These are phyloP conservation scores for Cupressus sempervirens DNA, from an alignment of 75 land plant genomes.

Conservation along the genomic window DNA sequence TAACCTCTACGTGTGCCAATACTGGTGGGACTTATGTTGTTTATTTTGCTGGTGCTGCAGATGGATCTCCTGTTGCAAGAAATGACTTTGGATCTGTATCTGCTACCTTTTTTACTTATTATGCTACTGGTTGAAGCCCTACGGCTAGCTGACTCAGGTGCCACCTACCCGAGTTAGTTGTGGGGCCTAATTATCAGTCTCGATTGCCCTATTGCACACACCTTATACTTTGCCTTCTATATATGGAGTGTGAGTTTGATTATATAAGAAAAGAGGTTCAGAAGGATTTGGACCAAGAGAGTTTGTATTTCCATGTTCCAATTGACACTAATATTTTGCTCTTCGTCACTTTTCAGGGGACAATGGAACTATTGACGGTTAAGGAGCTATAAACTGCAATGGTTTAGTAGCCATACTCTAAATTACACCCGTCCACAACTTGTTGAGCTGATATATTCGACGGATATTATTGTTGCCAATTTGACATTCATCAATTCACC, in stretches of 20 bases:
- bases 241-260: background rate
- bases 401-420: constrained; percentile 38
- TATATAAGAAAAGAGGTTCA: background rate
- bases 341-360: constrained; percentile 32
- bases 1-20: no score
- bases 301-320: background rate
- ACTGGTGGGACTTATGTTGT: no score
- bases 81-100: no score
- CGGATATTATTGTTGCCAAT: constrained; percentile 55
- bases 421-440: constrained; percentile 70
- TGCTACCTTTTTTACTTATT: no score
- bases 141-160: no score
- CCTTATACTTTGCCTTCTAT: background rate
- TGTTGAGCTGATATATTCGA: constrained; percentile 64
- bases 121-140: no score
- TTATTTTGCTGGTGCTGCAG: no score
- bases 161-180: no score
- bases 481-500: constrained; percentile 70
- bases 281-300: background rate
- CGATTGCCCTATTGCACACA: background rate
- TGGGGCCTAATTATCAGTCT: no score
- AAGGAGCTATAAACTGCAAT: constrained; percentile 62
- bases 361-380: constrained; percentile 84
- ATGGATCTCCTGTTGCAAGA: no score
- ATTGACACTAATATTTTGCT: background rate